Percentiles rank a stretch among this genome's conserved stretches.
phyloP scores from a whole-genome alignment of 2,329 filamentous ascomycete genomes.

The Beauveria caledonica region DNA sequence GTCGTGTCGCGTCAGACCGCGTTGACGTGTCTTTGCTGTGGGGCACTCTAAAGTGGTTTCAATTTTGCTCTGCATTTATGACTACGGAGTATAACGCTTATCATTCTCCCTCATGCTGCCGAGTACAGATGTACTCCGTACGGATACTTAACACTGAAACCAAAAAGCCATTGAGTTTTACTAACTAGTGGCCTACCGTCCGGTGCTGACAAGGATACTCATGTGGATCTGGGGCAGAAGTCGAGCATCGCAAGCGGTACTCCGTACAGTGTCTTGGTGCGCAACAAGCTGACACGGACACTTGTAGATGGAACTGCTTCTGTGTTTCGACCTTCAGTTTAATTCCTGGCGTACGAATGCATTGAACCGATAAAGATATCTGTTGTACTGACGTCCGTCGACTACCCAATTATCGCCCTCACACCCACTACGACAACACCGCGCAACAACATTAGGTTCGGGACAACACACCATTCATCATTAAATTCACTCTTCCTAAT shows the following conservation, averaged over 20 bases:
- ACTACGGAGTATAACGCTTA: neutral
- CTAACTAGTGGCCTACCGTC: neutral
- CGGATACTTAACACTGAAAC: neutral
- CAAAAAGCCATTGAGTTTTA: neutral
- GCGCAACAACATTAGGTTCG: too few relatives aligned
- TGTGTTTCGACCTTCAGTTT: neutral
- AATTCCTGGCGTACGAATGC: neutral
- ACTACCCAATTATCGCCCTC: too few relatives aligned
- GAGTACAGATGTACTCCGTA: too few relatives aligned
- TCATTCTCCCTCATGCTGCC: neutral
- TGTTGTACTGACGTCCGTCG: too few relatives aligned
- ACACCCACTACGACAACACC: too few relatives aligned
- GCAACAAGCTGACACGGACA: neutral
- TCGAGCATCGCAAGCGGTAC: neutral
- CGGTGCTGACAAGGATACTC: neutral
- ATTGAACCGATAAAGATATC: too few relatives aligned
- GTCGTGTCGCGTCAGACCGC: constrained; percentile 15
- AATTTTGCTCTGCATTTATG: neutral
- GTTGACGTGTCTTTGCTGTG: neutral
- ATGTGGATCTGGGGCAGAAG: neutral
- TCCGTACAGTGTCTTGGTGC: neutral
- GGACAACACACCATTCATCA: too few relatives aligned
- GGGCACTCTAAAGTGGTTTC: constrained; percentile 10
- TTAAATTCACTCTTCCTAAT: too few relatives aligned
- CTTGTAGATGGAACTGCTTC: neutral